A percentile compares a stretch with the other conserved stretches of the same genome.
These are phyloP conservation scores for Fusarium sororula DNA, from an alignment of 2,329 filamentous ascomycete species.

Conservation along the genomic window DNA sequence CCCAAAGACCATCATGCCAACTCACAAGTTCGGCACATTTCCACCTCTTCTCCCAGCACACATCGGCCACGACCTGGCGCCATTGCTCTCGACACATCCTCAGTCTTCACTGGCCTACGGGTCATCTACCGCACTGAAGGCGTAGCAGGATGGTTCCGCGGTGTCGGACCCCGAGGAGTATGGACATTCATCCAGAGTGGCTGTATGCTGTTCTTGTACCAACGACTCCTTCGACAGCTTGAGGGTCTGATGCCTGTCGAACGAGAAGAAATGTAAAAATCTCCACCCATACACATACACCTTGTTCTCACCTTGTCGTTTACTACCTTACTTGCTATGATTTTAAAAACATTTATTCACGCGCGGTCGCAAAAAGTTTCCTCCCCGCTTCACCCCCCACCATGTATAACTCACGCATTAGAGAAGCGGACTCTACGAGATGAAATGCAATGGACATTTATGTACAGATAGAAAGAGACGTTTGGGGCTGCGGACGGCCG, in stretches of 20 bases:
- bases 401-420: conserved; percentile 24
- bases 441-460: conserved; percentile 38
- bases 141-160: conserved; percentile 88
- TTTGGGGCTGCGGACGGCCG: conserved; percentile 29
- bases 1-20: conserved; percentile 49
- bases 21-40: conserved; percentile 76
- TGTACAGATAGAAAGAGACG: conserved; percentile 41
- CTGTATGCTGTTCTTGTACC: conserved; percentile 96
- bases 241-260: conserved; percentile 59
- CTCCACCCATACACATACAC: conserved; percentile 23
- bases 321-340: conserved; percentile 23
- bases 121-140: conserved; percentile 94
- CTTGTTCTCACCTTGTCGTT: conserved; percentile 31
- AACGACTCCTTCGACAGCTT: conserved; percentile 82
- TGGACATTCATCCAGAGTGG: conserved; percentile 99
- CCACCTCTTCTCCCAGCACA: conserved; percentile 88
- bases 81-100: conserved; percentile 85
- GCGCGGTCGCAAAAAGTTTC: conserved; percentile 8
- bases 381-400: conserved; percentile 5
- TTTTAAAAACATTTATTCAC: conserved; percentile 17
- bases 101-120: conserved; percentile 82
- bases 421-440: conserved; percentile 26
- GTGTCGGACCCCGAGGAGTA: conserved; percentile 89
- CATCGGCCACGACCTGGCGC: conserved; percentile 82
- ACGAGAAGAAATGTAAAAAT: conserved; percentile 39